Evolutionary conservation across 441 rosid genomes (phyloP), one percentile per base, ranked within the genome.

Genomic region (Arabidopsis lyrata): DNA sequence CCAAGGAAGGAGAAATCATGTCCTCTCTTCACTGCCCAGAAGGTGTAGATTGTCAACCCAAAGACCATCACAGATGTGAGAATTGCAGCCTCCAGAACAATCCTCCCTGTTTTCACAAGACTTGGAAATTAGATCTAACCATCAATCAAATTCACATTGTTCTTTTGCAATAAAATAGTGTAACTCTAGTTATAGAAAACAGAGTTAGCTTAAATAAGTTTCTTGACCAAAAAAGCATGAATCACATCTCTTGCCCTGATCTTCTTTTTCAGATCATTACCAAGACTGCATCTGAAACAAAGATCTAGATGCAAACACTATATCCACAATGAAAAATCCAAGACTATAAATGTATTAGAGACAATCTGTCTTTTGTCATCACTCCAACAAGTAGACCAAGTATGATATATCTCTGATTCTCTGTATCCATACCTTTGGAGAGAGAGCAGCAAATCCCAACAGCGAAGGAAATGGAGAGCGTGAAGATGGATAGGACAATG

Each of bases 11-110:
- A 68, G 77, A 82, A 82, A 65, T 84, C 86, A 5, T 79, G 72
- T 16, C 85, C 85, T 70, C 84, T 84, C 63, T 59, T 79, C 13
- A 69, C 78, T 0, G 83, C 87, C 90, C 84, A 84, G 76, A 84
- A 84, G 14, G 85, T 82, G 82, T 84, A 84, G 11, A 80, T 53
- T 9, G 87, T 86, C 24, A 84, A 76, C 20, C 87, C 74, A 10
- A 77, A 6, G 1, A 84, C 83, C 72, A 77, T 72, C 15, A 62
- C 81, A 2, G 50, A 41, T 2, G 87, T 84, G 65, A 86, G 77
- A 16, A 81, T 68, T 12, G 71, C 83, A 22, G 86, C 83, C 68
- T 82, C 83, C 24, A 76, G 72, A 59, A 84, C 66, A 13, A 81
- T 63, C 66, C 6, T 78, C 68, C 90, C 85, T 84, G 75, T 60